phyloP scores from a whole-genome alignment of 805 yeast genomes.

The Saccharomyces mikatae region DNA sequence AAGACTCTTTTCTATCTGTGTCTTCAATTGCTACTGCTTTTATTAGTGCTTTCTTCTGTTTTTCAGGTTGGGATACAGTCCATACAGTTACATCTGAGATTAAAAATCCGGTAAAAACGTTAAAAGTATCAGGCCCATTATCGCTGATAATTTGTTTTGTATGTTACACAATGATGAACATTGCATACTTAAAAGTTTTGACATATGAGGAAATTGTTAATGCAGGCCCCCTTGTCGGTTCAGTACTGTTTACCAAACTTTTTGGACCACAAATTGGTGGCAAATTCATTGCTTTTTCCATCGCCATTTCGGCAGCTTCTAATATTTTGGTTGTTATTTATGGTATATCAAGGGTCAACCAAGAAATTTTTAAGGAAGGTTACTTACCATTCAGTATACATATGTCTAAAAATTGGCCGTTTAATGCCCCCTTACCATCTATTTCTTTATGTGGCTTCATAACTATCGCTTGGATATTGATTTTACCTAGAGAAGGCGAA shows the following conservation, averaged over 20 bases:
- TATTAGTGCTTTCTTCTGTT: constrained; percentile 51
- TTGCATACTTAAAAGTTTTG: constrained; percentile 49
- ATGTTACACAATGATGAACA: constrained; percentile 44
- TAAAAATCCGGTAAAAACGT: constrained; percentile 48
- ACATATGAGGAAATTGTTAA: constrained; percentile 45
- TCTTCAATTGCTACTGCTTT: constrained; percentile 48
- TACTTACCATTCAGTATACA: constrained; percentile 44
- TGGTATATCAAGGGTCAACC: constrained; percentile 52
- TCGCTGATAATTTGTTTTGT: constrained; percentile 41
- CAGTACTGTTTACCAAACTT: constrained; percentile 47
- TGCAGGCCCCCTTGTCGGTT: constrained; percentile 54
- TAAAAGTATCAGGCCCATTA: constrained; percentile 53
- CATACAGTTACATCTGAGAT: constrained; percentile 57
- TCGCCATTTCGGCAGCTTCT: constrained; percentile 56
- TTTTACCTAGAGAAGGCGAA: constrained; percentile 31
- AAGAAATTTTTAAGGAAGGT: constrained; percentile 59
- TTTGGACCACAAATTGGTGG: constrained; percentile 47
- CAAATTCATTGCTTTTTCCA: constrained; percentile 45
- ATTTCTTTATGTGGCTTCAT: constrained; percentile 31
- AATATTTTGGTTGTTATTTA: constrained; percentile 56
- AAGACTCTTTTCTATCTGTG: constrained; percentile 28
- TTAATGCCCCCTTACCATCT: constrained; percentile 49
- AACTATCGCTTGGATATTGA: constrained; percentile 29
- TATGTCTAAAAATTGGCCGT: constrained; percentile 50
- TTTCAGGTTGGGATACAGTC: constrained; percentile 56